A percentile compares a stretch with the other conserved stretches of the same genome.
These are phyloP conservation scores for Umbelopsis vinacea DNA, from an alignment of 192 early-diverging fungal genomes.

Conservation along the genomic window DNA sequence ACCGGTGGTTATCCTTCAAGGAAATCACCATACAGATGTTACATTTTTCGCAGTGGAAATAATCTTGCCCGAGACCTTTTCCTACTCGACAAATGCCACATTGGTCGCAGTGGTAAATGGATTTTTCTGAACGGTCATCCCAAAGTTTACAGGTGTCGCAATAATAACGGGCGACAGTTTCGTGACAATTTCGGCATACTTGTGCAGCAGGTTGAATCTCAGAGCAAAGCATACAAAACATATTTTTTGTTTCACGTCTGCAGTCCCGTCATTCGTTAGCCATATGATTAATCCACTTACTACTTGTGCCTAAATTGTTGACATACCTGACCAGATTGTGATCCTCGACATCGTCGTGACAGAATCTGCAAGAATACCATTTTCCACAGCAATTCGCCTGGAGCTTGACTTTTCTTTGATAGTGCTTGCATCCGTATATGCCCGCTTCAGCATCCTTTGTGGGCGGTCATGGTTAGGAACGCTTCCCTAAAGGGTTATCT, in stretches of 20 bases:
- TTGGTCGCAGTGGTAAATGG: slow-evolving; percentile 91
- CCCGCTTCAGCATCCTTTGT: slow-evolving; percentile 47
- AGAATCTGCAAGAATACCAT: slow-evolving; percentile 82
- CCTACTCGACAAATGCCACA: slow-evolving; percentile 95
- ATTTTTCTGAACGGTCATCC: slow-evolving; percentile 82
- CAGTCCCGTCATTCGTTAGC: background rate
- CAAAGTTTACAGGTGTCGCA: slow-evolving; percentile 90
- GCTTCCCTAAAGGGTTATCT: background rate
- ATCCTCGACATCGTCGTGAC: slow-evolving; percentile 79
- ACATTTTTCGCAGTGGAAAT: slow-evolving; percentile 91
- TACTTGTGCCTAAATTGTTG: background rate
- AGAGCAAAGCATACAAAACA: slow-evolving; percentile 94
- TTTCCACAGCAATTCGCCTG: slow-evolving; percentile 81
- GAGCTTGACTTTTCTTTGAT: slow-evolving; percentile 72
- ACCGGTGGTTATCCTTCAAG: slow-evolving; percentile 79
- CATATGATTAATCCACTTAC: background rate
- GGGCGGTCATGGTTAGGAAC: background rate
- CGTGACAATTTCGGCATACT: slow-evolving; percentile 73
- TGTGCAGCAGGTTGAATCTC: slow-evolving; percentile 80
- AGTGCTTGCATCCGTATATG: slow-evolving; percentile 80
- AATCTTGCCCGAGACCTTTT: slow-evolving; percentile 75
- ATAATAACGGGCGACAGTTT: slow-evolving; percentile 76
- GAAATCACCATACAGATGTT: slow-evolving; percentile 86
- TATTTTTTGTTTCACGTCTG: slow-evolving; percentile 63
- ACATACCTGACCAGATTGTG: slow-evolving; percentile 75